Evolutionary conservation across 768 basidiomycete species (phyloP).

Genomic region (Xerocomellus dryophilus): DNA sequence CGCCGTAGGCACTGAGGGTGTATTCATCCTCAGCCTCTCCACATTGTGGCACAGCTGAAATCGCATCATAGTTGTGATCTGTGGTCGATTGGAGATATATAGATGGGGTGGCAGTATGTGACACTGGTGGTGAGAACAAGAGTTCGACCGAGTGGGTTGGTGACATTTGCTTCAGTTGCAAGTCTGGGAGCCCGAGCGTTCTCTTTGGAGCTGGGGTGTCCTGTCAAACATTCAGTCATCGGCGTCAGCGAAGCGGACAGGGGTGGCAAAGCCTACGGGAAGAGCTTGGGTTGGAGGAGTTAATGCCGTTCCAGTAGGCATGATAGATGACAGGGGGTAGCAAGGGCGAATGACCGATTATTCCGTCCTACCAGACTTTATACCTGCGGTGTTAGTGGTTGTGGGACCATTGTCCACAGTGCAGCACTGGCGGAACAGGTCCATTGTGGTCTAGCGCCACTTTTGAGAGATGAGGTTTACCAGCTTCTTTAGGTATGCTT

Average conservation of each 20-base stretch:
- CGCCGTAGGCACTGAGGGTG: constrained; percentile 43
- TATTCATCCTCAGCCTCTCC: constrained; percentile 34
- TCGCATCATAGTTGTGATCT: background rate
- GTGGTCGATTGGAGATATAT: background rate
- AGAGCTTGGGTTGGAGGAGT: background rate
- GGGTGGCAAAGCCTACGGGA: constrained; percentile 2
- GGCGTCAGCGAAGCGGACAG: background rate
- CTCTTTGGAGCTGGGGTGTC: constrained; percentile 4
- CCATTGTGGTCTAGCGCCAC: constrained; percentile 4
- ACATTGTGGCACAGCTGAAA: background rate
- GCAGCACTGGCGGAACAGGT: background rate
- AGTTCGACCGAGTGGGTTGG: background rate
- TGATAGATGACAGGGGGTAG: background rate
- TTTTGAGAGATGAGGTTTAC: background rate
- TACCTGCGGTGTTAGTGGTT: background rate
- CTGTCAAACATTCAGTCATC: constrained; percentile 5
- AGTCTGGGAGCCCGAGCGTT: background rate
- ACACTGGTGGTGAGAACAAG: background rate
- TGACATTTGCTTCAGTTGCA: background rate
- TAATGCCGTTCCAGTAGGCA: constrained; percentile 3
- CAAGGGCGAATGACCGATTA: background rate
- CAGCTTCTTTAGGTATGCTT: constrained; percentile 10
- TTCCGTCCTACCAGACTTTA: constrained; percentile 6
- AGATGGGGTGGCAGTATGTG: background rate
- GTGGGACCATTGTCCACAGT: constrained; percentile 17